Conservation (phyloP, 2,329 filamentous ascomycete species). For the Mycosphaerella sp. region DNA sequence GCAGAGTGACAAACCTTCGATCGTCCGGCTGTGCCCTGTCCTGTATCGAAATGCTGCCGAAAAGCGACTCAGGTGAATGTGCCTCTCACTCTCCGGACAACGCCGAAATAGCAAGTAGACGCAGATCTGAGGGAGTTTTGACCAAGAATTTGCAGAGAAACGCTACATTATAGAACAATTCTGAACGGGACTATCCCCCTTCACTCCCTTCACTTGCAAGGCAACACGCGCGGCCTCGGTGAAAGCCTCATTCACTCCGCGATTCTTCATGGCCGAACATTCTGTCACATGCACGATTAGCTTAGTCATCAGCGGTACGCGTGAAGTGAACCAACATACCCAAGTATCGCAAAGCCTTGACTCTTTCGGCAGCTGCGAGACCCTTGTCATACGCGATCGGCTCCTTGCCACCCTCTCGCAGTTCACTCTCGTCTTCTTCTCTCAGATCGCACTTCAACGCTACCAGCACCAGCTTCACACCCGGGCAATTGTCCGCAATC, state of each 20-base stretch:
- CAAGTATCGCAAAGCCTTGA: slow-evolving; percentile 88
- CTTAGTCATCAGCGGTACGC: not conserved
- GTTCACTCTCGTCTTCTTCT: slow-evolving; percentile 60
- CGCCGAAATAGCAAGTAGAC: not conserved
- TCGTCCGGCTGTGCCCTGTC: too few relatives aligned
- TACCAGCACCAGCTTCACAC: slow-evolving; percentile 89
- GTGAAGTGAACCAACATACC: slow-evolving; percentile 39
- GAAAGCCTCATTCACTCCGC: slow-evolving; percentile 97
- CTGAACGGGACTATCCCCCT: slow-evolving; percentile 38
- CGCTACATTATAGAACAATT: slow-evolving; percentile 20
- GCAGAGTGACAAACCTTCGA: too few relatives aligned
- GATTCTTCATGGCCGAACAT: slow-evolving; percentile 97
- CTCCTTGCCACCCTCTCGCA: slow-evolving; percentile 55
- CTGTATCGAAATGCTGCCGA: too few relatives aligned
- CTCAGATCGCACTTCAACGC: slow-evolving; percentile 91
- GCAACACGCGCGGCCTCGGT: slow-evolving; percentile 95
- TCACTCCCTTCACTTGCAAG: slow-evolving; percentile 52
- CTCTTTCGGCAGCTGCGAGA: slow-evolving; percentile 81
- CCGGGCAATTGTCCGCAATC: slow-evolving; percentile 95
- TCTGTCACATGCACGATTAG: slow-evolving; percentile 47
- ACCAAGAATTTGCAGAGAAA: not conserved
- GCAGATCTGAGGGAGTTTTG: not conserved
- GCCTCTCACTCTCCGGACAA: not conserved
- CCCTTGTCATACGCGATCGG: slow-evolving; percentile 89
- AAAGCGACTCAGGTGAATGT: too few relatives aligned